These are phyloP conservation scores for Alternaria novae-zelandiae DNA, from an alignment of 2,329 filamentous ascomycete genomes.

Conservation along the genomic window DNA sequence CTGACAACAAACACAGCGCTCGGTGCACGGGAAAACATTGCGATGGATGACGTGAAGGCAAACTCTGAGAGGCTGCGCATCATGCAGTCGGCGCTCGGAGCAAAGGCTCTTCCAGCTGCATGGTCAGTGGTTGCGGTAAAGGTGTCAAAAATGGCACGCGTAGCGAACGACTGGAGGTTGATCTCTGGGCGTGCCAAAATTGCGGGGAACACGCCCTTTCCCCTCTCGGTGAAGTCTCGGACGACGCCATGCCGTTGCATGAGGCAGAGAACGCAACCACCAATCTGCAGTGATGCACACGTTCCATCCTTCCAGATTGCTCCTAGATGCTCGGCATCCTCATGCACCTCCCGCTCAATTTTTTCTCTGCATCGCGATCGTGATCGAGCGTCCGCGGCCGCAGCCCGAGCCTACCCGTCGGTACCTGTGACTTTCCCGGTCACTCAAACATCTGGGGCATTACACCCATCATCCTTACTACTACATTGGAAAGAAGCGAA, in stretches of 20 bases:
- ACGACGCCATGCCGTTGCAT: constrained; percentile 14
- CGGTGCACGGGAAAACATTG: background rate
- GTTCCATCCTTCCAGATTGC: constrained; percentile 17
- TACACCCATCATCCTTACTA: background rate
- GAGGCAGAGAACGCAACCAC: background rate
- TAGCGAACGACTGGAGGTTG: constrained; percentile 20
- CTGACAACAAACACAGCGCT: background rate
- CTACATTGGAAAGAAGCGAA: background rate
- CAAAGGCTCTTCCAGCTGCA: constrained; percentile 11
- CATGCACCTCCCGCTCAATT: constrained; percentile 8
- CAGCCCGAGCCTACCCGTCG: background rate
- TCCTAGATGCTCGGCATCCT: constrained; percentile 6
- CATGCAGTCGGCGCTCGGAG: constrained; percentile 22
- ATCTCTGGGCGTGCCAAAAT: constrained; percentile 6
- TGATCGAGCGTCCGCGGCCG: constrained; percentile 1
- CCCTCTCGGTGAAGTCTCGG: constrained; percentile 28
- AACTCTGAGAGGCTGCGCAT: background rate
- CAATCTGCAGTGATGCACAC: constrained; percentile 1
- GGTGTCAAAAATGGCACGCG: constrained; percentile 3
- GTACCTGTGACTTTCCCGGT: background rate
- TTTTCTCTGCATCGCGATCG: constrained; percentile 3
- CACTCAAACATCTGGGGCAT: background rate
- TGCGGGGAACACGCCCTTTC: constrained; percentile 20
- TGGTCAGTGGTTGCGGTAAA: constrained; percentile 5
- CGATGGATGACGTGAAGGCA: background rate